Percentiles rank a stretch among this genome's conserved stretches.
These are phyloP conservation scores for Klebsormidium nitens DNA, from an alignment of 139 green algal species.

Conservation along the genomic window DNA sequence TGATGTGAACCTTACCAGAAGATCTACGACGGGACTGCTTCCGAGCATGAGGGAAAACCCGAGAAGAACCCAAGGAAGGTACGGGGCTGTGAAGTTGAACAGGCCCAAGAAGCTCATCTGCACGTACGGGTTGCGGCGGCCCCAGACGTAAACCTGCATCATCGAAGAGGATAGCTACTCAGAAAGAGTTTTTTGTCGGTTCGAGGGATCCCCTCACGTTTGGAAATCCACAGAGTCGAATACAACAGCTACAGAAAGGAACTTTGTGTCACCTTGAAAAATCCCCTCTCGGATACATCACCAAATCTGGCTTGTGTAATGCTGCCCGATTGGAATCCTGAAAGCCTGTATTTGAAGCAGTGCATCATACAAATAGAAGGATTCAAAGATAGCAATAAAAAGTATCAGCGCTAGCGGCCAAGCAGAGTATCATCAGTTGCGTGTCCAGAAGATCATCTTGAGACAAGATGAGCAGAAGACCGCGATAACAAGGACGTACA, in stretches of 20 bases:
- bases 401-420: no score
- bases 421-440: no score
- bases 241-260: no score
- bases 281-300: no score
- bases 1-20: slow-evolving; percentile 74
- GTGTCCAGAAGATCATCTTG: no score
- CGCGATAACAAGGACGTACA: background rate
- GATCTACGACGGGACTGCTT: slow-evolving; percentile 75
- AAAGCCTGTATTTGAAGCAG: background rate
- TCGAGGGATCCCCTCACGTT: no score
- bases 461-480: no score
- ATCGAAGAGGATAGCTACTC: background rate
- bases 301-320: no score
- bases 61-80: slow-evolving; percentile 97
- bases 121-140: slow-evolving; percentile 80
- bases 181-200: background rate
- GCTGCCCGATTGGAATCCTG: no score
- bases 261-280: no score
- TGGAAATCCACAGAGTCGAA: no score
- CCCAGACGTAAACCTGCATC: slow-evolving; percentile 92
- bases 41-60: slow-evolving; percentile 89
- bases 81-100: slow-evolving; percentile 98
- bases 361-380: slow-evolving; percentile 2
- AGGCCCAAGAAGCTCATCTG: slow-evolving; percentile 94
- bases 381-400: no score